phyloP scores from a whole-genome alignment of 306 rosid species.

The Trifolium pratense region DNA sequence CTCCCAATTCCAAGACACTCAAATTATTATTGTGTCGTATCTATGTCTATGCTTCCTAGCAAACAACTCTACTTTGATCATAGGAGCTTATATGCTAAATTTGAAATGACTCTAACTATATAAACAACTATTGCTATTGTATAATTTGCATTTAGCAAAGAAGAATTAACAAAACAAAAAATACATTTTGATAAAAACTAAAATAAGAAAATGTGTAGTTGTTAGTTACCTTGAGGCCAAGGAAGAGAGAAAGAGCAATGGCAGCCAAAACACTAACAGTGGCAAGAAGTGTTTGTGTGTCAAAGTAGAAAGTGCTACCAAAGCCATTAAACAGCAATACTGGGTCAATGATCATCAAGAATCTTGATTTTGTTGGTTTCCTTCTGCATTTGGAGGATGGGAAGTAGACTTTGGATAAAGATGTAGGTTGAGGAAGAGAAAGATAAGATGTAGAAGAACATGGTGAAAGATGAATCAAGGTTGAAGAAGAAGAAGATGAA shows the following conservation, averaged over 20 bases:
- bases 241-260: conserved; percentile 88
- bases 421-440: conserved; percentile 49
- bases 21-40: no score
- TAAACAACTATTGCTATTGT: not conserved
- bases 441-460: conserved; percentile 46
- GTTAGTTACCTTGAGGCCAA: conserved; percentile 74
- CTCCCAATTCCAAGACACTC: no score
- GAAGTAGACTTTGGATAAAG: conserved; percentile 44
- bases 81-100: not conserved
- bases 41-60: no score
- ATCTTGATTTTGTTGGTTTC: conserved; percentile 50
- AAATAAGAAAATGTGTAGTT: not conserved
- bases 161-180: not conserved
- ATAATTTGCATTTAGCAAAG: conserved; percentile 1
- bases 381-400: conserved; percentile 42
- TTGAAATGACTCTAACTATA: not conserved
- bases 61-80: no score
- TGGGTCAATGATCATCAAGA: conserved; percentile 59
- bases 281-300: conserved; percentile 81
- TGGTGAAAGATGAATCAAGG: conserved; percentile 27
- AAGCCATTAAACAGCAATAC: conserved; percentile 60
- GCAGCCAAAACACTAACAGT: conserved; percentile 83
- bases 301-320: conserved; percentile 56
- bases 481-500: conserved; percentile 45
- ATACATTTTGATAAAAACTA: not conserved